These are phyloP conservation scores for Quambalaria eucalypti DNA, from an alignment of 1,284 basidiomycete species.

Conservation along the genomic window DNA sequence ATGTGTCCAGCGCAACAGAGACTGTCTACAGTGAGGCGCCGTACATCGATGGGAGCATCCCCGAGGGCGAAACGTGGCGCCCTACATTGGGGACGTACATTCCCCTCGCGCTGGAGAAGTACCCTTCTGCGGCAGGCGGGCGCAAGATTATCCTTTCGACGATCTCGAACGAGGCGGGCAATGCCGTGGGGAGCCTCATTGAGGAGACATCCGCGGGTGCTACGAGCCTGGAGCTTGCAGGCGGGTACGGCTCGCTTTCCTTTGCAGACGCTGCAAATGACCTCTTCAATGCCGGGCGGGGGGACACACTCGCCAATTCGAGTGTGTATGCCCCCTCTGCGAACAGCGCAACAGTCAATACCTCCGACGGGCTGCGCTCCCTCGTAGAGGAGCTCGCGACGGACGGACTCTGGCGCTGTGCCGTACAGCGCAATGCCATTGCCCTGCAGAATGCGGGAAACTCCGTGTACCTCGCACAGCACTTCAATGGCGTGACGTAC, in stretches of 20 bases:
- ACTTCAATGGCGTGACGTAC: slow-evolving; percentile 18
- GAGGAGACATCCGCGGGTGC: slow-evolving; percentile 4
- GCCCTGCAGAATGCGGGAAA: slow-evolving; percentile 1
- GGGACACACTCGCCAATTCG: background rate
- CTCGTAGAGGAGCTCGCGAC: slow-evolving; percentile 18
- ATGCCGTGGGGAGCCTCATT: slow-evolving; percentile 10
- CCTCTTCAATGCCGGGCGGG: slow-evolving; percentile 25
- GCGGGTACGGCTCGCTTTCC: no score
- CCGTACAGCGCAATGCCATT: slow-evolving; percentile 19
- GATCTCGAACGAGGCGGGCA: slow-evolving; percentile 29
- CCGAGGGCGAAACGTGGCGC: slow-evolving; percentile 21
- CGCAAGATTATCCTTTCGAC: slow-evolving; percentile 18
- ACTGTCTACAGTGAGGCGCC: slow-evolving; percentile 7
- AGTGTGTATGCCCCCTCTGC: background rate
- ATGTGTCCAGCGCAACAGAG: slow-evolving; percentile 14
- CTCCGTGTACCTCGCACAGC: slow-evolving; percentile 15
- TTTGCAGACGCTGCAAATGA: background rate
- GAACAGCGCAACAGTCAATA: background rate
- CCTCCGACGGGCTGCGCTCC: slow-evolving; percentile 13
- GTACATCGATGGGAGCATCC: slow-evolving; percentile 8
- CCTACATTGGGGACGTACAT: slow-evolving; percentile 19
- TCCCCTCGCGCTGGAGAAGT: background rate
- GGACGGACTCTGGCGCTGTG: slow-evolving; percentile 28
- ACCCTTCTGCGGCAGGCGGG: slow-evolving; percentile 6
- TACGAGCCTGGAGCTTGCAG: background rate